These are phyloP conservation scores for Beta vulgaris DNA, from an alignment of 148 eudicot species.

Conservation along the genomic window DNA sequence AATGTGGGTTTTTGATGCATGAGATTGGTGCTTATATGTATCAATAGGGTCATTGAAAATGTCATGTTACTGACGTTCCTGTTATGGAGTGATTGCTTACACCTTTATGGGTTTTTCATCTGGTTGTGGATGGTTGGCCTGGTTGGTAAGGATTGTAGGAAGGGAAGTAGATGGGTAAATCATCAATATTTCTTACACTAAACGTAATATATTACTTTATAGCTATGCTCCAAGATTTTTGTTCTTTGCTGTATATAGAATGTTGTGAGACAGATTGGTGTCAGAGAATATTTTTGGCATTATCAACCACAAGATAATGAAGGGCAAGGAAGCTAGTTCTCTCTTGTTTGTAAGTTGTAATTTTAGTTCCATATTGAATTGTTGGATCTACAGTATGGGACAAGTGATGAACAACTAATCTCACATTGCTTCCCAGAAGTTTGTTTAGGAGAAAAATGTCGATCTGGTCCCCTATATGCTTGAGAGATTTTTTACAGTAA, in stretches of 20 bases:
- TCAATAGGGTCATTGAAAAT: neutral
- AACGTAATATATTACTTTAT: neutral
- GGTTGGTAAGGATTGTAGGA: neutral
- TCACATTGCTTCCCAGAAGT: neutral
- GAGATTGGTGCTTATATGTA: neutral
- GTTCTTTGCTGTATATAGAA: slow-evolving; percentile 21
- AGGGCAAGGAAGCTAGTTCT: slow-evolving; percentile 24
- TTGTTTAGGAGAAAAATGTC: neutral
- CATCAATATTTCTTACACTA: slow-evolving; percentile 1
- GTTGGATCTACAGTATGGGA: slow-evolving; percentile 25
- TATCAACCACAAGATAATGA: slow-evolving; percentile 16
- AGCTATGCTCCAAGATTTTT: slow-evolving; percentile 12
- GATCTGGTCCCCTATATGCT: neutral
- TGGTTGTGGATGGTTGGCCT: slow-evolving; percentile 12
- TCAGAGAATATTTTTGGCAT: slow-evolving; percentile 20
- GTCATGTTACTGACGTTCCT: neutral
- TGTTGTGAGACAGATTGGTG: slow-evolving; percentile 29
- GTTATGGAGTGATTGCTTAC: neutral
- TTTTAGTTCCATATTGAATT: slow-evolving; percentile 8
- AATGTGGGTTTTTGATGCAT: neutral
- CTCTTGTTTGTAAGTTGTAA: slow-evolving; percentile 19
- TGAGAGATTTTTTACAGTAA: neutral
- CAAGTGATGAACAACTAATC: slow-evolving; percentile 8
- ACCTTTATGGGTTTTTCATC: neutral
- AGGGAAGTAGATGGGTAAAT: neutral